phyloP scores from a whole-genome alignment of 306 rosid genomes.

The Medicago truncatula region DNA sequence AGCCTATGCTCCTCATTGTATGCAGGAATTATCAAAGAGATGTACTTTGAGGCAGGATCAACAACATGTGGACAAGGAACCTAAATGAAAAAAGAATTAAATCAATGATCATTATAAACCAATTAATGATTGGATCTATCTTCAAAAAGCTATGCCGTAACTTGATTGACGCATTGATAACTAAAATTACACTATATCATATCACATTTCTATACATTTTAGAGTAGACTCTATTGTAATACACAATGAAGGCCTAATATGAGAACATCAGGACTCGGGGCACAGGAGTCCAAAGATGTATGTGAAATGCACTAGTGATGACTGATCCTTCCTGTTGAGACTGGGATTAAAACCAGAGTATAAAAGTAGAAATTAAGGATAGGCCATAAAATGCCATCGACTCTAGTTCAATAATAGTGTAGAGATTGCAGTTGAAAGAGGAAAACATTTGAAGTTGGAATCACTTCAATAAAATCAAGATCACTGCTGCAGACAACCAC shows the following conservation, averaged over 20 bases:
- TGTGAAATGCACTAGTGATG: conserved; percentile 16
- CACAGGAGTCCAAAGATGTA: not conserved
- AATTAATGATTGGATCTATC: conserved; percentile 13
- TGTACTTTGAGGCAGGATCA: conserved; percentile 88
- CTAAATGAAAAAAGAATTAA: conserved; percentile 47
- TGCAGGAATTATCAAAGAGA: conserved; percentile 86
- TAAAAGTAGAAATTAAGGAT: conserved; percentile 16
- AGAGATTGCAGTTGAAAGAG: conserved; percentile 9
- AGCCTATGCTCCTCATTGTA: conserved; percentile 89
- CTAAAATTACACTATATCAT: not conserved
- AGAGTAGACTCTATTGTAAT: not conserved
- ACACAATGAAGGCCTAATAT: conserved; percentile 20
- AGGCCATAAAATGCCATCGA: conserved; percentile 20
- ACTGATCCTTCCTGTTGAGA: conserved; percentile 3
- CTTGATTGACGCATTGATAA: not conserved
- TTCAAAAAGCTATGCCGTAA: conserved; percentile 20
- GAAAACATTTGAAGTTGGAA: not conserved
- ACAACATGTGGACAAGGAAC: conserved; percentile 81
- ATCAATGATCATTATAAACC: conserved; percentile 44
- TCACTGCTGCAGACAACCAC: not conserved
- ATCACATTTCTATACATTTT: conserved; percentile 3
- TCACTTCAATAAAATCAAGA: conserved; percentile 6
- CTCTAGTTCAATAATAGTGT: not conserved
- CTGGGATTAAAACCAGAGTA: conserved; percentile 16
- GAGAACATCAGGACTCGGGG: not conserved